These are phyloP conservation scores for Phytophthora foliorum DNA, from an alignment of 352 stramenopile species.

Conservation along the genomic window DNA sequence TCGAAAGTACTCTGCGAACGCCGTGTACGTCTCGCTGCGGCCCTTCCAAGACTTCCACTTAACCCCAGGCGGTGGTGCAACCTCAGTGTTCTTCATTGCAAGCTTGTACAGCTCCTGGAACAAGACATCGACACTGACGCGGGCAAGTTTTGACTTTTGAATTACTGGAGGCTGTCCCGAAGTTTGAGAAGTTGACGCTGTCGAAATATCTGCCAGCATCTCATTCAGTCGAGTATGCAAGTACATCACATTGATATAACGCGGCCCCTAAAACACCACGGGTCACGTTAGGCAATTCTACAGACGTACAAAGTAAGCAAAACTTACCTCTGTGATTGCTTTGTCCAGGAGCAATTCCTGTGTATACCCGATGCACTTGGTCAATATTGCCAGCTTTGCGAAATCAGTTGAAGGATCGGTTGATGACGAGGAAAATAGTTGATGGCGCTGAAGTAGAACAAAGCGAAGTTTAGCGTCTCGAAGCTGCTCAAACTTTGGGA, in stretches of 20 bases:
- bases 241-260: slow-evolving; percentile 66
- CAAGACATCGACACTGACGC: slow-evolving; percentile 47
- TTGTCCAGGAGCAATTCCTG: slow-evolving; percentile 61
- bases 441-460: slow-evolving; percentile 66
- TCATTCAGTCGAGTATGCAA: slow-evolving; percentile 71
- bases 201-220: slow-evolving; percentile 39
- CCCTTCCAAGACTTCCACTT: slow-evolving; percentile 52
- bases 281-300: neutral
- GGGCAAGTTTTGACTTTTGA: slow-evolving; percentile 25
- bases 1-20: slow-evolving; percentile 63
- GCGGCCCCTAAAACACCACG: slow-evolving; percentile 30
- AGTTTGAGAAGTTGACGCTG: neutral
- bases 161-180: slow-evolving; percentile 7
- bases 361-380: slow-evolving; percentile 63
- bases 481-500: slow-evolving; percentile 55
- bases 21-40: slow-evolving; percentile 55
- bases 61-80: slow-evolving; percentile 21
- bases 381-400: slow-evolving; percentile 41
- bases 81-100: slow-evolving; percentile 10
- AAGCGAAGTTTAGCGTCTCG: slow-evolving; percentile 57
- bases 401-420: neutral
- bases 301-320: neutral
- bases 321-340: slow-evolving; percentile 39
- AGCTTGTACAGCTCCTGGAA: slow-evolving; percentile 58
- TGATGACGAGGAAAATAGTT: slow-evolving; percentile 44